Conservation (phyloP, 257 asterid species). For the Knoxia roxburghii region DNA sequence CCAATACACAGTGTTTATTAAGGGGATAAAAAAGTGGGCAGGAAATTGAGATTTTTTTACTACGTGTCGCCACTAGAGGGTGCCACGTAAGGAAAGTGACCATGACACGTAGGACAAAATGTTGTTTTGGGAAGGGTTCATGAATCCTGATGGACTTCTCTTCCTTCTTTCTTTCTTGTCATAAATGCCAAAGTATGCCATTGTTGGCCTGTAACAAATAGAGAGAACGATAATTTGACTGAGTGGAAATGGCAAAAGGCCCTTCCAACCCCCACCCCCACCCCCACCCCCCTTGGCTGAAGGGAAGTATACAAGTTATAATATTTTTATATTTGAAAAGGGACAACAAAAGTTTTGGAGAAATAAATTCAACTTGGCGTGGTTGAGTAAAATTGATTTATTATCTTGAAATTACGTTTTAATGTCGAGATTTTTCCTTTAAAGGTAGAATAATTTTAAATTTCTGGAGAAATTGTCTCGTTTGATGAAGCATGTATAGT, state of each 20-base stretch:
- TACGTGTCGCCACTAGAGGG: slow-evolving; percentile 18
- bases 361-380: no score
- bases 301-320: no score
- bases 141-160: not conserved
- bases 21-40: slow-evolving; percentile 7
- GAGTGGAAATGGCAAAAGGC: not conserved
- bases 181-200: slow-evolving; percentile 6
- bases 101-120: slow-evolving; percentile 31
- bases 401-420: no score
- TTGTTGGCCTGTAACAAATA: not conserved
- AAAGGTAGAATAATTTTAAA: no score
- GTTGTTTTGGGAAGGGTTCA: not conserved
- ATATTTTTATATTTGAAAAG: no score
- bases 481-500: no score
- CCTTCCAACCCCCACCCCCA: no score
- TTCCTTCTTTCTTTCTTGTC: not conserved
- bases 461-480: no score
- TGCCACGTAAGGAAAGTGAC: slow-evolving; percentile 29
- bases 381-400: no score
- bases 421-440: no score
- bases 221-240: slow-evolving; percentile 2
- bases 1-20: not conserved
- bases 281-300: no score
- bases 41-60: not conserved
- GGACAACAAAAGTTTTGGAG: not conserved